phyloP scores from a whole-genome alignment of 2,329 filamentous ascomycete species.

The Epichloe brachyelytri region DNA sequence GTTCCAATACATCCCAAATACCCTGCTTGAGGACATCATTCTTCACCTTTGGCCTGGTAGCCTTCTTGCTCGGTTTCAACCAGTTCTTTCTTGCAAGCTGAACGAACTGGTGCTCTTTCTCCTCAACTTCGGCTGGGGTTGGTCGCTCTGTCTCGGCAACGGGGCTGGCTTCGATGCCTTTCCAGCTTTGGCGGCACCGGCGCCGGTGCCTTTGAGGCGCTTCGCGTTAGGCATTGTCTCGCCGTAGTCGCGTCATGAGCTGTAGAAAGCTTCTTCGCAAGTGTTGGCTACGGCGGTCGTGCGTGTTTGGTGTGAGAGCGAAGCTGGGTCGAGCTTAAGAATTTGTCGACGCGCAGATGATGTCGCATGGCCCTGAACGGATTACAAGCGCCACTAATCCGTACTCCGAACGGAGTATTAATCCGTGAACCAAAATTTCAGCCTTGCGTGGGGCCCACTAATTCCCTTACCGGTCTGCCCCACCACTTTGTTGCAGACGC shows the following conservation, averaged over 20 bases:
- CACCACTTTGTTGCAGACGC: background rate
- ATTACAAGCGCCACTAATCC: background rate
- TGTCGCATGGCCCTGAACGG: background rate
- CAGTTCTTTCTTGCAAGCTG: conserved; percentile 75
- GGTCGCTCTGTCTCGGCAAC: conserved; percentile 27
- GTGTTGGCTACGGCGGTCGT: background rate
- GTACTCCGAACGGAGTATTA: too few relatives aligned
- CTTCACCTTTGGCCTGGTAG: conserved; percentile 58
- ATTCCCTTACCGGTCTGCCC: background rate
- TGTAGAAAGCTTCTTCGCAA: background rate
- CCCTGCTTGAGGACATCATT: conserved; percentile 76
- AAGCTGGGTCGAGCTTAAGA: background rate
- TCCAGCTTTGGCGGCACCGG: conserved; percentile 21
- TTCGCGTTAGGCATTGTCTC: conserved; percentile 44
- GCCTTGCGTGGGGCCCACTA: conserved; percentile 10
- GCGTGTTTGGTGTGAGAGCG: background rate
- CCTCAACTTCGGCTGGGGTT: conserved; percentile 55
- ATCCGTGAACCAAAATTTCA: conserved; percentile 10
- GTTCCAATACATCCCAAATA: conserved; percentile 81
- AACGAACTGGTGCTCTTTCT: conserved; percentile 59
- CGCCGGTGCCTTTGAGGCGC: conserved; percentile 41
- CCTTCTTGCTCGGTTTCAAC: conserved; percentile 52
- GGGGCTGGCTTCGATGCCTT: conserved; percentile 23
- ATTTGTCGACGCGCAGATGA: background rate
- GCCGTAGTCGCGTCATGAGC: conserved; percentile 2